Conservation (phyloP, 2,329 filamentous ascomycete species). For the Fusarium sp. region DNA sequence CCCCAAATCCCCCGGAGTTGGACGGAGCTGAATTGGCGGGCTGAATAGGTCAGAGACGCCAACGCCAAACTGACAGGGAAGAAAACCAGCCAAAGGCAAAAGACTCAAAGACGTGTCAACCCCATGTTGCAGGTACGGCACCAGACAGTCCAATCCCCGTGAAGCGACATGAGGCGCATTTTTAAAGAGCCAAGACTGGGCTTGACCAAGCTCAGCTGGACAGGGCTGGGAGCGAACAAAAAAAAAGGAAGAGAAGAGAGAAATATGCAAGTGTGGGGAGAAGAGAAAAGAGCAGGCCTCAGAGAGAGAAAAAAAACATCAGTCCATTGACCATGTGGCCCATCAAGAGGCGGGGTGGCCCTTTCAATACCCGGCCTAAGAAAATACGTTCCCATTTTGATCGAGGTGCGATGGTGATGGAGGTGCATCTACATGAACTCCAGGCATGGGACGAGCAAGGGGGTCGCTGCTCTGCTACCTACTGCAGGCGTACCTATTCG, state of each 20-base stretch:
- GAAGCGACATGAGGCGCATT: neutral
- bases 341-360: neutral
- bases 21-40: conserved; percentile 38
- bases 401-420: conserved; percentile 11
- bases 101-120: neutral
- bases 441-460: conserved; percentile 39
- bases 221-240: conserved; percentile 23
- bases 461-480: neutral
- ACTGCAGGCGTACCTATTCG: conserved; percentile 11
- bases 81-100: neutral
- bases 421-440: conserved; percentile 40
- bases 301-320: conserved; percentile 21
- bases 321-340: conserved; percentile 29
- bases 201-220: conserved; percentile 29
- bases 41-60: conserved; percentile 11
- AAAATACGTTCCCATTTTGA: conserved; percentile 11
- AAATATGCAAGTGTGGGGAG: conserved; percentile 9
- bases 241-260: conserved; percentile 3
- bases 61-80: neutral
- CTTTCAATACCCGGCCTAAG: conserved; percentile 5
- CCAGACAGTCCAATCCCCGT: neutral
- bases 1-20: conserved; percentile 36
- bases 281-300: conserved; percentile 7
- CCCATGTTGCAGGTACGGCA: neutral
- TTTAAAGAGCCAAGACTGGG: conserved; percentile 16